Percentiles rank a stretch among this genome's conserved stretches.
These are phyloP conservation scores for Xerocomus brunneocitrinus DNA, from an alignment of 768 basidiomycete species.

Conservation along the genomic window DNA sequence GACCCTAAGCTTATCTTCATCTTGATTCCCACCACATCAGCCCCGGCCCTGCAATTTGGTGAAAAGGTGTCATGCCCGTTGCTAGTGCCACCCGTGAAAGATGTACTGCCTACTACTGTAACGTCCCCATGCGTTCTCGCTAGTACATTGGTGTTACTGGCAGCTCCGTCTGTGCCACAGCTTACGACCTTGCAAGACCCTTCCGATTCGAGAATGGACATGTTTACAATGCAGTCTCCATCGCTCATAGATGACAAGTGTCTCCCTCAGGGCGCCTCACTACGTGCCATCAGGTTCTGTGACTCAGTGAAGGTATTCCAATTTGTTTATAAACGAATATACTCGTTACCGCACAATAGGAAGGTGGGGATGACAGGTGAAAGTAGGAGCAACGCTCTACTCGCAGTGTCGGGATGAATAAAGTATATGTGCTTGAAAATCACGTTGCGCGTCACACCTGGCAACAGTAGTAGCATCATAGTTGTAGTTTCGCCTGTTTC, in stretches of 20 bases:
- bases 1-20: conserved; percentile 65
- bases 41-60: conserved; percentile 24
- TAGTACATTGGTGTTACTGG: conserved; percentile 12
- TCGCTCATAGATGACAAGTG: conserved; percentile 27
- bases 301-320: too few species aligned
- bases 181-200: conserved; percentile 21
- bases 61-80: conserved; percentile 25
- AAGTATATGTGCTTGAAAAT: too few species aligned
- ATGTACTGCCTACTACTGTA: conserved; percentile 8
- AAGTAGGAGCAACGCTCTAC: too few species aligned
- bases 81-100: conserved; percentile 5
- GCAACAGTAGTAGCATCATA: too few species aligned
- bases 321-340: too few species aligned
- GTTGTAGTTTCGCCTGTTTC: too few species aligned
- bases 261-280: conserved; percentile 54
- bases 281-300: conserved; percentile 78
- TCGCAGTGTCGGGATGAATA: too few species aligned
- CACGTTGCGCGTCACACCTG: too few species aligned
- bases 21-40: conserved; percentile 44
- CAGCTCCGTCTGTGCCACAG: conserved; percentile 25
- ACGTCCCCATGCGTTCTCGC: conserved; percentile 18
- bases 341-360: too few species aligned
- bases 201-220: conserved; percentile 21
- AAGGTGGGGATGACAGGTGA: too few species aligned
- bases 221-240: conserved; percentile 26